A percentile compares a stretch with the other conserved stretches of the same genome.
phyloP scores from a whole-genome alignment of 805 yeast genomes.

The Danielozyma ontarioensis region DNA sequence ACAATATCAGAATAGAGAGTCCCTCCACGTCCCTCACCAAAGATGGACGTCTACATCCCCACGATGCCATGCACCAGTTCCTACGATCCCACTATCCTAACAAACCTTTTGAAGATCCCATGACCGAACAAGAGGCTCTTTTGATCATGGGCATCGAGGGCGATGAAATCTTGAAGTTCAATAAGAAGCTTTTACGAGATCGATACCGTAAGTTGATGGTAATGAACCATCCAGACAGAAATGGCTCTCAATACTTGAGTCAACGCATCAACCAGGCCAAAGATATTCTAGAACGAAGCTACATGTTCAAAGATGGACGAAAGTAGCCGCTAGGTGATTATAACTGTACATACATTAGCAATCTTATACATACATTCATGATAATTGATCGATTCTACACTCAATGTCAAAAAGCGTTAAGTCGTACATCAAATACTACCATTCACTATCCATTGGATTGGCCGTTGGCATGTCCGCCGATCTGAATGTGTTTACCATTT shows the following conservation, averaged over 20 bases:
- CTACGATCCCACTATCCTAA: conserved; percentile 14
- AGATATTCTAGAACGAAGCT: conserved; percentile 35
- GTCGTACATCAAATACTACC: not conserved
- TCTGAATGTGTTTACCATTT: not conserved
- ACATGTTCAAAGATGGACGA: conserved; percentile 19
- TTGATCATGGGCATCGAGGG: conserved; percentile 37
- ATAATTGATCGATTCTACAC: not conserved
- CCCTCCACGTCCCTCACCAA: not conserved
- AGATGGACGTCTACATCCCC: too few relatives aligned
- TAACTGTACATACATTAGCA: not conserved
- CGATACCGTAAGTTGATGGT: conserved; percentile 36
- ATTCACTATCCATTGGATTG: not conserved
- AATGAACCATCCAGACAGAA: conserved; percentile 38
- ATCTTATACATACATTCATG: not conserved
- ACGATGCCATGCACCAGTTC: conserved; percentile 10
- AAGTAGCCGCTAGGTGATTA: not conserved
- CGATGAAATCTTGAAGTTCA: conserved; percentile 25
- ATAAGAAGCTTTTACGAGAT: conserved; percentile 21
- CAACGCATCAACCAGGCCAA: conserved; percentile 42
- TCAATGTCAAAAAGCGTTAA: not conserved
- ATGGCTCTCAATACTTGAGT: conserved; percentile 35
- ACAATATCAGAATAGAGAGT: conserved; percentile 9
- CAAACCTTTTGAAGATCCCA: conserved; percentile 27
- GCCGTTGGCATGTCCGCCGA: not conserved
- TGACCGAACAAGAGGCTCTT: conserved; percentile 42